Base-by-base conservation (phyloP, 2,329 filamentous ascomycete species). In the Cladosporium sp. region DNA sequence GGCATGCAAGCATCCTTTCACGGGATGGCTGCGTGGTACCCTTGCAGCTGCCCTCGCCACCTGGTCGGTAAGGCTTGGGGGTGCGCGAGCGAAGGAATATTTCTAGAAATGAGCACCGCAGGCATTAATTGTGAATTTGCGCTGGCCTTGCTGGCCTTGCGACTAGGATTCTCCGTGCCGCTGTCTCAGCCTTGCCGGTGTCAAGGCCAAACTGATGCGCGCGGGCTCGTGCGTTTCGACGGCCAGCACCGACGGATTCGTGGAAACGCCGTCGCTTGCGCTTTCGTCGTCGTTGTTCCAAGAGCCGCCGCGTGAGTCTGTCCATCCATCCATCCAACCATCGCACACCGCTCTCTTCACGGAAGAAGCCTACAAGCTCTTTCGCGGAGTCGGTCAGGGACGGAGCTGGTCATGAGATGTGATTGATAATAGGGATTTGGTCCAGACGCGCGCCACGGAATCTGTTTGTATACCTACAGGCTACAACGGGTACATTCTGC, bases 101-200 rank as follows among this genome's bases (percentile, higher is more conserved):
- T 35, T 48, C 43, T 39, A 40, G 43, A 48, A 48, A 40, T 13
- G 43, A 48, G 43, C 43, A 48, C 43, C 36, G 43, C 43, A 48
- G 43, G 36, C 36, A 40, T 48, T 48, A 35, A 35, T 7, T 16
- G 32, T 16, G 35, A 32, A 27, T 7, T 20, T 47, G 36, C 36
- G 25, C 35, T 19, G 30, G 13, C 43, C 38, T 15, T 35, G 35
- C 39, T 48, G 35, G 22, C 22, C 4, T 9, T 9, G 22, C 22
- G 22, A 27, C 22, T 27, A 27, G 22, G 22, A 9, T 27, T 27
- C 22, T 27, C 22, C 22, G 4, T 19, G 22, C 19, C 36, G 19
- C 22, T 19, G 43, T 48, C 25, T 48, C 43, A 48, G 43, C 43
- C 43, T 48, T 48, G 43, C 36, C 25, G 43, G 25, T 48, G 43